Evolutionary conservation across 75 land plant species (phyloP).

Genomic region (Adiantum capillusveneris): DNA sequence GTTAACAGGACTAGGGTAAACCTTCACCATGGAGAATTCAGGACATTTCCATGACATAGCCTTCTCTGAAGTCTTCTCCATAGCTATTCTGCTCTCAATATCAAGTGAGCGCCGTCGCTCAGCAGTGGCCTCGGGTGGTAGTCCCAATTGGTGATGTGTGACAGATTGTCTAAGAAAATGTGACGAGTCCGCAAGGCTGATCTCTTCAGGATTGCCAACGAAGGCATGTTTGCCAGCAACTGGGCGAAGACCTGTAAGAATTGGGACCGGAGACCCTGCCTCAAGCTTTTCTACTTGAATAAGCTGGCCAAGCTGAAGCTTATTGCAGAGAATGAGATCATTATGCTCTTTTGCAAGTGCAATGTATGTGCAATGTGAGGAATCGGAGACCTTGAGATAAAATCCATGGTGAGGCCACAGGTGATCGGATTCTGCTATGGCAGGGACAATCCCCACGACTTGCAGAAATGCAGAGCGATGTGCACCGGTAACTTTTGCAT

Average conservation of each 20-base stretch:
- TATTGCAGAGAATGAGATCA: constrained; percentile 67
- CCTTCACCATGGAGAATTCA: background rate
- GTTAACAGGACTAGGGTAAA: background rate
- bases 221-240: constrained; percentile 62
- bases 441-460: constrained; percentile 72
- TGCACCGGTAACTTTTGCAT: constrained; percentile 55
- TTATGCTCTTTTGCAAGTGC: constrained; percentile 67
- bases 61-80: background rate
- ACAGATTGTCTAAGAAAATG: background rate
- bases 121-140: background rate
- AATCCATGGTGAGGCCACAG: constrained; percentile 77
- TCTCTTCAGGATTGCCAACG: constrained; percentile 54
- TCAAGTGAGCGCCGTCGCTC: background rate
- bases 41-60: constrained; percentile 1
- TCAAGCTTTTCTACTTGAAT: constrained; percentile 65
- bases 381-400: constrained; percentile 87
- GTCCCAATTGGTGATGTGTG: too few relatives aligned
- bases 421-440: constrained; percentile 50
- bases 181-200: constrained; percentile 11
- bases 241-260: constrained; percentile 55
- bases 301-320: constrained; percentile 88
- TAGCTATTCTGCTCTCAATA: background rate
- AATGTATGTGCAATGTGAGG: constrained; percentile 77
- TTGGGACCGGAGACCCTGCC: constrained; percentile 54
- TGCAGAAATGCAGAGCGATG: constrained; percentile 65